These are phyloP conservation scores for Tetratostichococcus sp. DNA, from an alignment of 139 green algal species.

Conservation along the genomic window DNA sequence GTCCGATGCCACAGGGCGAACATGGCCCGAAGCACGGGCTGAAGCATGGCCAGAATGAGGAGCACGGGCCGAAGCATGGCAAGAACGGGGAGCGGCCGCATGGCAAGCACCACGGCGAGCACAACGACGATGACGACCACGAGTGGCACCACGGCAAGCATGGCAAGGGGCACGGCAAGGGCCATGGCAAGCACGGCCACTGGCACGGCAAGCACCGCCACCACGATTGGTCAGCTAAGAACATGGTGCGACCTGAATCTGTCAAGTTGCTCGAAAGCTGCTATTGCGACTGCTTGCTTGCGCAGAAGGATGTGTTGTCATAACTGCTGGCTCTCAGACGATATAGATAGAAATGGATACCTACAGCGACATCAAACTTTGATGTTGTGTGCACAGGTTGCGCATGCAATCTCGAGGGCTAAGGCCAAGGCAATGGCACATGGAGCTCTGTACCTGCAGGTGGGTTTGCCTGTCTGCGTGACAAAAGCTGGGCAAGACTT, in stretches of 20 bases:
- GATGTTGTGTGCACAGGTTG: background rate
- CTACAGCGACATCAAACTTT: no score
- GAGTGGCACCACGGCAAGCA: background rate
- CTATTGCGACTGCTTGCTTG: no score
- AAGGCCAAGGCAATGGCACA: background rate
- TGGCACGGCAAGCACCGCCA: no score
- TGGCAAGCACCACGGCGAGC: background rate
- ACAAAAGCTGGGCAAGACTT: no score
- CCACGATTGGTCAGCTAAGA: no score
- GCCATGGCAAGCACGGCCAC: background rate
- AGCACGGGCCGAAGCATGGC: background rate
- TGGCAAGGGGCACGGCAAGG: background rate
- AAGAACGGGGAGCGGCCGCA: background rate
- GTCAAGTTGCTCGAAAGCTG: no score
- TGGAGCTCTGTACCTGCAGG: background rate
- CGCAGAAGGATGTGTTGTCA: no score
- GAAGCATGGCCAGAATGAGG: background rate
- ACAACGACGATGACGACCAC: background rate
- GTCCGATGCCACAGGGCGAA: background rate
- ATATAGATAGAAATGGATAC: background rate
- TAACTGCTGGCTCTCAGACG: no score
- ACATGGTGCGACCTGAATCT: no score
- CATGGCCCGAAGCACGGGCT: background rate
- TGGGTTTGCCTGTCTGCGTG: no score
- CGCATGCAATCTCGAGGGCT: background rate